phyloP scores from a whole-genome alignment of 2,329 filamentous ascomycete species.

The Fusarium hainanense region DNA sequence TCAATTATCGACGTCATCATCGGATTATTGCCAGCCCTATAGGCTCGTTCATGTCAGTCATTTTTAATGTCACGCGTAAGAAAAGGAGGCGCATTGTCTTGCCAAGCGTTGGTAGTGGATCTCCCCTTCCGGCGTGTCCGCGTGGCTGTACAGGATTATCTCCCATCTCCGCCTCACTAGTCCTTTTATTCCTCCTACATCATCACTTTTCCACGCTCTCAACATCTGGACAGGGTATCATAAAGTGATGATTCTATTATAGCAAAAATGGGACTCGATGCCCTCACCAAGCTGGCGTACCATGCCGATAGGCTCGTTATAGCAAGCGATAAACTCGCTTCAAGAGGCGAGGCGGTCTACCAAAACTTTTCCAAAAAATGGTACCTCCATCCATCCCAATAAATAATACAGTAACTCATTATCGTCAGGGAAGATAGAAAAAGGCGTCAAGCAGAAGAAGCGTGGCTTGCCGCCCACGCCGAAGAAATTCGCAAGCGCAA shows the following conservation, averaged over 20 bases:
- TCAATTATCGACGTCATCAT: neutral
- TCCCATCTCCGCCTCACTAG: slow-evolving; percentile 10
- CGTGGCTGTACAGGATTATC: slow-evolving; percentile 28
- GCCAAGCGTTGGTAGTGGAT: slow-evolving; percentile 26
- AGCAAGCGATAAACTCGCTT: slow-evolving; percentile 6
- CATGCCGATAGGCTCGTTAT: neutral
- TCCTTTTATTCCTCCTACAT: neutral
- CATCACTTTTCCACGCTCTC: no score
- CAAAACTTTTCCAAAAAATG: slow-evolving; percentile 38
- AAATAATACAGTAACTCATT: neutral
- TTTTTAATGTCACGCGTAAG: slow-evolving; percentile 1
- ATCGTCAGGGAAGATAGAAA: slow-evolving; percentile 25
- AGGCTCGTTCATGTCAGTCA: no score
- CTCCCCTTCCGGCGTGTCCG: slow-evolving; percentile 20
- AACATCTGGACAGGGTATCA: no score
- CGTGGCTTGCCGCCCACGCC: slow-evolving; percentile 6
- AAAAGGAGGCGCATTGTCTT: slow-evolving; percentile 19
- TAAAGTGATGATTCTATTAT: slow-evolving; percentile 8
- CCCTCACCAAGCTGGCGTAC: slow-evolving; percentile 30
- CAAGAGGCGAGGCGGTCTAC: slow-evolving; percentile 28
- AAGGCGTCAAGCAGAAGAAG: neutral
- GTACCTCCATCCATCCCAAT: neutral
- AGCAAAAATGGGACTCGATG: slow-evolving; percentile 33
- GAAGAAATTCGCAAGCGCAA: slow-evolving; percentile 38
- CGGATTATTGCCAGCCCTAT: neutral